Evolutionary conservation across 768 basidiomycete species (phyloP).

Genomic region (Pleurotus eryngii): DNA sequence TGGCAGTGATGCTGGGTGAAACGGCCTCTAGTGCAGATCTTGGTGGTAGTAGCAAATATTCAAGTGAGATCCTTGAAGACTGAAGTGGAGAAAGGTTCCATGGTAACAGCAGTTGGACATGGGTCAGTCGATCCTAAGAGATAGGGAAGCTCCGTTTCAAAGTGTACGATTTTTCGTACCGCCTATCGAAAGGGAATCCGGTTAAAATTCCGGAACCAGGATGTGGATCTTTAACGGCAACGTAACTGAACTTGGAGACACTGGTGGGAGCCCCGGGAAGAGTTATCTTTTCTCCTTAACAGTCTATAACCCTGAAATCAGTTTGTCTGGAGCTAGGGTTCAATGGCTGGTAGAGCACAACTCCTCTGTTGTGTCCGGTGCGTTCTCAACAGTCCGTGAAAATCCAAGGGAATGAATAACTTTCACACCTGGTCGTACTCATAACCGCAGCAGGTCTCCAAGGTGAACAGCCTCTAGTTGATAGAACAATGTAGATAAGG

Average conservation of each 20-base stretch:
- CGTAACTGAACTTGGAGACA: not conserved
- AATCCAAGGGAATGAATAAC: constrained; percentile 72
- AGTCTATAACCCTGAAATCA: constrained; percentile 70
- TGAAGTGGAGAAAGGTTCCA: constrained; percentile 87
- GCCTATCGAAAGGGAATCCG: constrained; percentile 54
- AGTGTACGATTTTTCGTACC: constrained; percentile 37
- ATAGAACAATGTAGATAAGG: constrained; percentile 80
- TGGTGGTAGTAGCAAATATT: constrained; percentile 89
- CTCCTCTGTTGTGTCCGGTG: constrained; percentile 71
- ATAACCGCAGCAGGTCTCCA: constrained; percentile 80
- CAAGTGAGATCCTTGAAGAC: constrained; percentile 85
- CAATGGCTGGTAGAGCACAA: constrained; percentile 68
- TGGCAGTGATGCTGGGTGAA: constrained; percentile 71
- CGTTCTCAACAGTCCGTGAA: constrained; percentile 68
- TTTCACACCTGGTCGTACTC: constrained; percentile 72
- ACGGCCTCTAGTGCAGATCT: constrained; percentile 84
- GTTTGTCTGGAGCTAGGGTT: constrained; percentile 74
- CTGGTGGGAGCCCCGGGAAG: constrained; percentile 55
- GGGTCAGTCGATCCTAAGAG: constrained; percentile 84
- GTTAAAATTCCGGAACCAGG: constrained; percentile 80
- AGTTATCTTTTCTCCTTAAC: constrained; percentile 81
- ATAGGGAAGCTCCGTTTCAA: constrained; percentile 40
- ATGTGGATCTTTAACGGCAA: constrained; percentile 27
- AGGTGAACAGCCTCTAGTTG: constrained; percentile 81
- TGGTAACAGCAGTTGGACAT: constrained; percentile 86